Evolutionary conservation across 805 yeast genomes (phyloP).

Genomic region (Wickerhamiella qilinensis): DNA sequence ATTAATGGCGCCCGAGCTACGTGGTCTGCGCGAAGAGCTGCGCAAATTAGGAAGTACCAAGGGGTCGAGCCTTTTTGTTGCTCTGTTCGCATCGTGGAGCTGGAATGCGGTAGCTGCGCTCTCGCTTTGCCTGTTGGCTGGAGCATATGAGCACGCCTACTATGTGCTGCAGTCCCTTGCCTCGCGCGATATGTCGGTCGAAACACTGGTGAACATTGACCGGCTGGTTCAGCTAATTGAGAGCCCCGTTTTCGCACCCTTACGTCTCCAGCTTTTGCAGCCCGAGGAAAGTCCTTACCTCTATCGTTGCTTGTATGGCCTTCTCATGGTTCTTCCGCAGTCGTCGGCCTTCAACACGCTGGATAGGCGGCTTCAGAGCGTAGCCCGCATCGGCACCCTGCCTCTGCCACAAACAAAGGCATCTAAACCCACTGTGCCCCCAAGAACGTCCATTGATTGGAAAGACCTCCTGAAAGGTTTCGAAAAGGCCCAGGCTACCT

Average conservation of each 20-base stretch:
- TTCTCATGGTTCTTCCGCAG: slow-evolving; percentile 87
- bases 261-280: slow-evolving; percentile 75
- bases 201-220: slow-evolving; percentile 72
- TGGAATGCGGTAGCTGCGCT: slow-evolving; percentile 79
- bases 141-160: slow-evolving; percentile 77
- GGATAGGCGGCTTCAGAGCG: slow-evolving; percentile 54
- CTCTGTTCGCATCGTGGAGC: slow-evolving; percentile 81
- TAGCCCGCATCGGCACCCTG: slow-evolving; percentile 25
- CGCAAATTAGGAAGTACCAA: slow-evolving; percentile 40
- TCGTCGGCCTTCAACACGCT: slow-evolving; percentile 76
- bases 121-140: slow-evolving; percentile 70
- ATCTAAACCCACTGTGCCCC: too few species aligned
- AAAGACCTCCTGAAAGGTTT: slow-evolving; percentile 32
- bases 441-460: slow-evolving; percentile 25
- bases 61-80: slow-evolving; percentile 55
- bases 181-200: slow-evolving; percentile 65
- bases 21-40: slow-evolving; percentile 50
- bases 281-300: slow-evolving; percentile 69
- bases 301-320: slow-evolving; percentile 78
- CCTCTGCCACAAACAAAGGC: slow-evolving; percentile 14
- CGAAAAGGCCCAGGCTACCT: slow-evolving; percentile 13
- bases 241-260: slow-evolving; percentile 77
- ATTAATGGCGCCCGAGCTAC: slow-evolving; percentile 70
- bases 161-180: slow-evolving; percentile 67
- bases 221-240: slow-evolving; percentile 78